Conservation (phyloP, 768 basidiomycete genomes). For the Boletus barrowsii region DNA sequence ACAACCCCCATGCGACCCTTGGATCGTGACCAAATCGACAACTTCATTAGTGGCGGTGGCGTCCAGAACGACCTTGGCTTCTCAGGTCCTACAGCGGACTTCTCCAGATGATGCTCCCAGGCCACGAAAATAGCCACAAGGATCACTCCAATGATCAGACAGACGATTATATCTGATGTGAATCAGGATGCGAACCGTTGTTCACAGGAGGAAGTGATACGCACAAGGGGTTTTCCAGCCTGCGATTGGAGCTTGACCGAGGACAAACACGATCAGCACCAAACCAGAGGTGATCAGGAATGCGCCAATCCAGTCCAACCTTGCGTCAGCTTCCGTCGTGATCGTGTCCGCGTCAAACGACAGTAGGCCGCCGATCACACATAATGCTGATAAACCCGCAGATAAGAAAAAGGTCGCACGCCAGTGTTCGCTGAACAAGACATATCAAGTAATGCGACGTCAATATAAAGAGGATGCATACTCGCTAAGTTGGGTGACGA, state of each 20-base stretch:
- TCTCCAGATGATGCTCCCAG: constrained; percentile 67
- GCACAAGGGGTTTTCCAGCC: constrained; percentile 61
- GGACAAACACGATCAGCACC: constrained; percentile 67
- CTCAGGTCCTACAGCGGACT: constrained; percentile 6
- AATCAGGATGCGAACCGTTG: constrained; percentile 19
- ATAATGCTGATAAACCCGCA: constrained; percentile 52
- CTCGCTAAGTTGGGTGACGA: constrained; percentile 54
- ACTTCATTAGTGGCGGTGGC: constrained; percentile 65
- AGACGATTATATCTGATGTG: constrained; percentile 61
- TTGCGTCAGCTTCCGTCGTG: constrained; percentile 39
- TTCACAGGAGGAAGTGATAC: constrained; percentile 16
- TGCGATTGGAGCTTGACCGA: constrained; percentile 64
- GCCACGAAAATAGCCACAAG: constrained; percentile 53
- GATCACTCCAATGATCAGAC: constrained; percentile 59
- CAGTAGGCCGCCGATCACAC: constrained; percentile 51
- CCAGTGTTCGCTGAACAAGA: constrained; percentile 47
- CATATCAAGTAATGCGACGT: neutral
- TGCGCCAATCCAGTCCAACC: constrained; percentile 79
- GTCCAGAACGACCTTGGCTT: constrained; percentile 27
- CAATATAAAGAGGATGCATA: constrained; percentile 18
- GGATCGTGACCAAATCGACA: constrained; percentile 61
- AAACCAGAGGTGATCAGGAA: constrained; percentile 61
- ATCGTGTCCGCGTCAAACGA: constrained; percentile 57
- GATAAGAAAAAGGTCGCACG: constrained; percentile 62
- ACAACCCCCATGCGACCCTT: constrained; percentile 60